A percentile compares a stretch with the other conserved stretches of the same genome.
phyloP scores from a whole-genome alignment of 345 rosid genomes.

The Limnanthes douglasii region DNA sequence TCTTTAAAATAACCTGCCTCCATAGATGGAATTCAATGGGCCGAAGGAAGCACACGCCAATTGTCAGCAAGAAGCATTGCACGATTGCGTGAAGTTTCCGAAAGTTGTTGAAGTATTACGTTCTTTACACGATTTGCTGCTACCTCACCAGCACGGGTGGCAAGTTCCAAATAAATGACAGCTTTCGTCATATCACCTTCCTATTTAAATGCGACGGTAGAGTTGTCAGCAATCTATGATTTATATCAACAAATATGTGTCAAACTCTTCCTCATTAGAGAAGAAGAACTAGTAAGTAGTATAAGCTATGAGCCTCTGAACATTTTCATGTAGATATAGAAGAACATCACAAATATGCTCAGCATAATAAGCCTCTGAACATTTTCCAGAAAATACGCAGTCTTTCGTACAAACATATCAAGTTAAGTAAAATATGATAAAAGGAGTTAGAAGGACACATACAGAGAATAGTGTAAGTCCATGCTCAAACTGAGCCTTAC shows the following conservation, averaged over 20 bases:
- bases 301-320: no score
- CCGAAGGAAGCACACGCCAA: conserved; percentile 40
- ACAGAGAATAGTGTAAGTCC: conserved; percentile 80
- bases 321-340: no score
- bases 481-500: conserved; percentile 82
- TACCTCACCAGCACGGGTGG: conserved; percentile 67
- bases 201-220: no score
- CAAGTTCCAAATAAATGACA: conserved; percentile 76
- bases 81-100: conserved; percentile 33
- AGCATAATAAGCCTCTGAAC: no score
- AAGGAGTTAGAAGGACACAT: conserved; percentile 8
- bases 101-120: conserved; percentile 51
- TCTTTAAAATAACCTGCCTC: no score
- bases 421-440: neutral
- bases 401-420: neutral
- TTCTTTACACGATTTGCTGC: conserved; percentile 63
- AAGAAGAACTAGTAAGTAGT: neutral
- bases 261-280: neutral
- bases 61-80: conserved; percentile 38
- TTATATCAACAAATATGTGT: conserved; percentile 1
- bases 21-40: no score
- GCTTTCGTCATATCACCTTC: conserved; percentile 72
- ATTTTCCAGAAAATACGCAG: no score
- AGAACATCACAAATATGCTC: neutral
- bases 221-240: conserved; percentile 5